A percentile compares a stretch with the other conserved stretches of the same genome.
Evolutionary conservation across 371 early-diverging fungal genomes (phyloP).

Genomic region (Rhizopus microsporus): DNA sequence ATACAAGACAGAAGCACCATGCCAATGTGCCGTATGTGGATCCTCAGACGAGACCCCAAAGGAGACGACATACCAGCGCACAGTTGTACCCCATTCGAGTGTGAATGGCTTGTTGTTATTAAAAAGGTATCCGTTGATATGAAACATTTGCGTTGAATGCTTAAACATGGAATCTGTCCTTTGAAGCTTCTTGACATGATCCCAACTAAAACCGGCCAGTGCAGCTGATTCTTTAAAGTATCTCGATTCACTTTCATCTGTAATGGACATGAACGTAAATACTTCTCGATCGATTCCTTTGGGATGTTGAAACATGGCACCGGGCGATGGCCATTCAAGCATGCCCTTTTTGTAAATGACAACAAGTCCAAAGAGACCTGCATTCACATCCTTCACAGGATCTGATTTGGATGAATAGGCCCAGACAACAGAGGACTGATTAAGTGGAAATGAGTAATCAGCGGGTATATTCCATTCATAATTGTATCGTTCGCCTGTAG

Average conservation of each 20-base stretch:
- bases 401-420: constrained; percentile 43
- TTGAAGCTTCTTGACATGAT: constrained; percentile 8
- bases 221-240: constrained; percentile 37
- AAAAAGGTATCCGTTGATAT: constrained; percentile 53
- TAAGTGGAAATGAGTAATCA: constrained; percentile 24
- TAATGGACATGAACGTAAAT: constrained; percentile 44
- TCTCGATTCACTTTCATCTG: constrained; percentile 47
- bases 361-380: constrained; percentile 51
- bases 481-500: constrained; percentile 33
- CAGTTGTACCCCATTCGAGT: constrained; percentile 39
- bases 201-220: constrained; percentile 22
- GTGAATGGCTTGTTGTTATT: constrained; percentile 45
- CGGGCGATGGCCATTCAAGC: constrained; percentile 30
- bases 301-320: constrained; percentile 32
- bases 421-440: constrained; percentile 46
- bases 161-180: constrained; percentile 29
- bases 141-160: constrained; percentile 54
- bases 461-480: constrained; percentile 54
- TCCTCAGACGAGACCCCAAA: constrained; percentile 45
- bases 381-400: constrained; percentile 39
- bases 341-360: constrained; percentile 45
- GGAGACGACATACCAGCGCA: constrained; percentile 53
- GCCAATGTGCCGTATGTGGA: constrained; percentile 59
- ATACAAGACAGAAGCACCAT: constrained; percentile 45
- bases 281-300: constrained; percentile 44